Conservation (phyloP, 305 asterid genomes). For the Withania somnifera region DNA sequence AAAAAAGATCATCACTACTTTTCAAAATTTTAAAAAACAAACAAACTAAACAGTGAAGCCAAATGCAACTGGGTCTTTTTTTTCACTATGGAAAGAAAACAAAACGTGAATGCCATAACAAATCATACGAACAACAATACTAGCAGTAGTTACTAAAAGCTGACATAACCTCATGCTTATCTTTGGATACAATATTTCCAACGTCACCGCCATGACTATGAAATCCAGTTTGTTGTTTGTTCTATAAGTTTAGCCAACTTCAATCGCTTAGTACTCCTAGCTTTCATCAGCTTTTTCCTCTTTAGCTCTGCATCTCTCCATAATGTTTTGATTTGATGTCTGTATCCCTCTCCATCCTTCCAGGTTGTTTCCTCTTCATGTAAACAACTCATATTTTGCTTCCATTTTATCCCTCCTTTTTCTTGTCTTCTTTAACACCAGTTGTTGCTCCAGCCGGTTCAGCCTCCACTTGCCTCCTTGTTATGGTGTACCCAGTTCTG, state of each 20-base stretch:
- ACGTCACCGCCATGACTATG: conserved; percentile 26
- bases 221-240: conserved; percentile 20
- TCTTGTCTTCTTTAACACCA: conserved; percentile 62
- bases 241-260: conserved; percentile 40
- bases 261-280: conserved; percentile 44
- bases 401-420: conserved; percentile 53
- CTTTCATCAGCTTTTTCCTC: conserved; percentile 61
- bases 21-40: not conserved
- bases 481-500: conserved; percentile 54
- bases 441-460: conserved; percentile 69
- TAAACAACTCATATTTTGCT: conserved; percentile 32
- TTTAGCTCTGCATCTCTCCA: conserved; percentile 54
- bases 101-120: not conserved
- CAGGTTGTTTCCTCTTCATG: conserved; percentile 52
- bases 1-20: not conserved
- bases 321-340: conserved; percentile 42
- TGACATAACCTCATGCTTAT: not conserved
- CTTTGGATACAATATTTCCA: conserved; percentile 5
- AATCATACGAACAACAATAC: not conserved
- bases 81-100: not conserved
- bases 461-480: conserved; percentile 74
- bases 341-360: conserved; percentile 51
- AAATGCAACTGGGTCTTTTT: not conserved
- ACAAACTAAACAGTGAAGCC: not conserved
- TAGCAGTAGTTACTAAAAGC: not conserved